Evolutionary conservation across 768 basidiomycete genomes (phyloP), one percentile per base, ranked within the genome.

Genomic region (Boletus subparvulus): DNA sequence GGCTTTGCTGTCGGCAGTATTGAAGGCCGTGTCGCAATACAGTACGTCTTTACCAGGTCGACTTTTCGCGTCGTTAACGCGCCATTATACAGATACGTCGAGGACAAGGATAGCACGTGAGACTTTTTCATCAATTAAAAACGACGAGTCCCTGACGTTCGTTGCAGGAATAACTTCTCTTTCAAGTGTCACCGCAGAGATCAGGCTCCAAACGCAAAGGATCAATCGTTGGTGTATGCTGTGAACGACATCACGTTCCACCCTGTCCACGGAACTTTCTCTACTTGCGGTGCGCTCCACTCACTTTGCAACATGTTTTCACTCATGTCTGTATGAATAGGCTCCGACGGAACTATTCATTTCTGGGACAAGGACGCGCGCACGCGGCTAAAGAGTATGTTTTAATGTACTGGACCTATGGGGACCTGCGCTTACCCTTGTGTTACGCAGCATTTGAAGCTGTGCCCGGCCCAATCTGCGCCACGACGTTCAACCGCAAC

Each of bases 321-420:
- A 24, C 50, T 58, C 47, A 56, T 44, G 44, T 30, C 13, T 45
- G 5, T 37, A 51, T 61, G 46, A 54, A 59, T 50, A 89, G 88
- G 89, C 11, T 81, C 88, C 42, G 92, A 94, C 61, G 92, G 92
- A 19, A 88, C 88, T 3, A 86, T 94, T 69, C 89, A 92, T 79
- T 92, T 90, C 72, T 96, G 94, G 94, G 94, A 97, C 74, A 94
- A 94, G 74, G 90, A 95, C 63, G 86, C 90, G 9, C 87, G 94
- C 55, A 93, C 90, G 8, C 87, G 95, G 40, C 81, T 98, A 75
- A 97, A 95, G 77, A 86, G 93, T 94, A 62, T 47, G 60, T 56
- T 42, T 45, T n/a, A 19, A 30, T 35, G 10, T 24, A 13, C 44
- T 24, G 40, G 30, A 6, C 9, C 12, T 16, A 7, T 45, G 26